Conservation (phyloP, 2,329 filamentous ascomycete species). For the Fusarium caatingaense region DNA sequence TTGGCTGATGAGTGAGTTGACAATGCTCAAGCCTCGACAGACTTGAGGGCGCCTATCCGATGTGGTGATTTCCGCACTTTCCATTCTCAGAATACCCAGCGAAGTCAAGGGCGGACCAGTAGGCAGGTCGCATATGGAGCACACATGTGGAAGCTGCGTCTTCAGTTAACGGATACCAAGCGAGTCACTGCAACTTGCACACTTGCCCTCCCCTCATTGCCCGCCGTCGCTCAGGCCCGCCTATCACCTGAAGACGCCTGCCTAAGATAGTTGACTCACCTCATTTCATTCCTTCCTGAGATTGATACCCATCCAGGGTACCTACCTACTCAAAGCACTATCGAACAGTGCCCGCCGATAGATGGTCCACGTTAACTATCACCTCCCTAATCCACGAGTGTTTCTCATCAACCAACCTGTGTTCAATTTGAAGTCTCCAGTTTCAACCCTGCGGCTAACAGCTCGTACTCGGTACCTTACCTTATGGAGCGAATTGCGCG, state of each 20-base stretch:
- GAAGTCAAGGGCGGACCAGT: slow-evolving; percentile 6
- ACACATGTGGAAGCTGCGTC: background rate
- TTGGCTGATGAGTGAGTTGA: slow-evolving; percentile 25
- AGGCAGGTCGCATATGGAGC: background rate
- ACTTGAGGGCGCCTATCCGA: slow-evolving; percentile 16
- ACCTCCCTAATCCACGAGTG: slow-evolving; percentile 10
- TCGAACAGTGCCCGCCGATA: background rate
- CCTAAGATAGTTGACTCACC: slow-evolving; percentile 3
- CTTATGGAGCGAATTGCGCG: slow-evolving; percentile 7
- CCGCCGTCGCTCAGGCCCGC: background rate
- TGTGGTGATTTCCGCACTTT: slow-evolving; percentile 12
- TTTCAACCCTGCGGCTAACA: slow-evolving; percentile 16
- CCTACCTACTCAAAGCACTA: background rate
- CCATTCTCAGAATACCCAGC: slow-evolving; percentile 1
- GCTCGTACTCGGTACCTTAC: slow-evolving; percentile 12
- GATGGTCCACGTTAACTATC: background rate
- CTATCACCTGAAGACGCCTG: background rate
- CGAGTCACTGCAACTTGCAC: slow-evolving; percentile 13
- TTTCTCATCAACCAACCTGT: slow-evolving; percentile 2
- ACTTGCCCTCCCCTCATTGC: background rate
- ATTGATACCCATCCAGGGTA: background rate
- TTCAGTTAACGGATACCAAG: background rate
- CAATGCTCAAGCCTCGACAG: background rate
- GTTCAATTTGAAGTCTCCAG: slow-evolving; percentile 4
- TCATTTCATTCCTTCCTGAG: slow-evolving; percentile 1